These are phyloP conservation scores for Penicillium manginii DNA, from an alignment of 495 filamentous ascomycete genomes.

Conservation along the genomic window DNA sequence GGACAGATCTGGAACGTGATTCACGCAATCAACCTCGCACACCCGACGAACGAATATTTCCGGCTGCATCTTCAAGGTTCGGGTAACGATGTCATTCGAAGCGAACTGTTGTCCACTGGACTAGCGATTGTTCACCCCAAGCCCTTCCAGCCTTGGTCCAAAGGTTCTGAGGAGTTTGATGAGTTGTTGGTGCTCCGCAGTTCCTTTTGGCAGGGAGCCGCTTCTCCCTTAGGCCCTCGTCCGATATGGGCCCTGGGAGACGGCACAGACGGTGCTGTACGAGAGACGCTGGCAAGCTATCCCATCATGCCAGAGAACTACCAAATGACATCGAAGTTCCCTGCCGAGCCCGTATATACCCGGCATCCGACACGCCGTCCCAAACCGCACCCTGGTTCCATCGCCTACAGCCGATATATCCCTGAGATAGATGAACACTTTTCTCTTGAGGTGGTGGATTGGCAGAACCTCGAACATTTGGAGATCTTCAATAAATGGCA, in stretches of 20 bases:
- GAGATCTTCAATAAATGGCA: constrained; percentile 68
- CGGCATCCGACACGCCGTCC: constrained; percentile 63
- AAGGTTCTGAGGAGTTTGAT: constrained; percentile 21
- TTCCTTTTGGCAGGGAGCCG: constrained; percentile 73
- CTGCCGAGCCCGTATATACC: constrained; percentile 45
- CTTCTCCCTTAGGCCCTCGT: constrained; percentile 63
- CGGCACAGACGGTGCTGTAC: constrained; percentile 41
- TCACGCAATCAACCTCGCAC: constrained; percentile 61
- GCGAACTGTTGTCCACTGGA: constrained; percentile 56
- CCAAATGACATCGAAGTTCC: constrained; percentile 57
- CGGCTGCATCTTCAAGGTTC: constrained; percentile 50
- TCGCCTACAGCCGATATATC: constrained; percentile 70
- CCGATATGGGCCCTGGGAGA: constrained; percentile 58
- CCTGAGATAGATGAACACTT: constrained; percentile 68
- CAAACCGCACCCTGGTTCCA: constrained; percentile 63
- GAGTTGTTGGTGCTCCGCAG: constrained; percentile 40
- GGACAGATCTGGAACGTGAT: constrained; percentile 65
- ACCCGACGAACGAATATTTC: constrained; percentile 57
- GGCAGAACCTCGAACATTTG: constrained; percentile 55
- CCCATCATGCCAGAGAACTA: constrained; percentile 59
- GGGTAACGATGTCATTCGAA: constrained; percentile 40
- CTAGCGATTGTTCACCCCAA: constrained; percentile 55
- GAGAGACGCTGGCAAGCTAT: constrained; percentile 40
- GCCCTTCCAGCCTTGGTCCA: constrained; percentile 29
- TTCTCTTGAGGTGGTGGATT: constrained; percentile 65